Percentiles rank a stretch among this genome's conserved stretches.
Conservation (phyloP, 2,329 filamentous ascomycete genomes). For the Pyrenophora graminea region DNA sequence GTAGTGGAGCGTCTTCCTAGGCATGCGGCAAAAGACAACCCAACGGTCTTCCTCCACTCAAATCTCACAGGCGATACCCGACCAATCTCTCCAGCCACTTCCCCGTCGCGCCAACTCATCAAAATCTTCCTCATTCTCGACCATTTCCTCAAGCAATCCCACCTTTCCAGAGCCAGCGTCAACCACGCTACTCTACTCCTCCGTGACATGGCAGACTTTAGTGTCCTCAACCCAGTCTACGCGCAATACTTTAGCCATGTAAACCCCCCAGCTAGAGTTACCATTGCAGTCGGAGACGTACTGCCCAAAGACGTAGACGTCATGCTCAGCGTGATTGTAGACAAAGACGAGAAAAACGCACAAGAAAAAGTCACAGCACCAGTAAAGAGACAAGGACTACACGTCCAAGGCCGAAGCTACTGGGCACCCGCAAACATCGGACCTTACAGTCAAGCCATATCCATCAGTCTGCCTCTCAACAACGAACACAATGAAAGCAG, state of each 20-base stretch:
- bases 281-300: constrained; percentile 72
- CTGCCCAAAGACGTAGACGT: constrained; percentile 66
- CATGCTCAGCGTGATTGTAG: constrained; percentile 60
- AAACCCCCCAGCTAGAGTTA: constrained; percentile 84
- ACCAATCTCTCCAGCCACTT: background rate
- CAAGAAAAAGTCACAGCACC: constrained; percentile 27
- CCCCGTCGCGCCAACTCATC: constrained; percentile 39
- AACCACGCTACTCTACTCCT: constrained; percentile 67
- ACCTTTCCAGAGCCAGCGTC: constrained; percentile 33
- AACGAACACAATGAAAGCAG: constrained; percentile 11
- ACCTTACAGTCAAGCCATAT: constrained; percentile 89
- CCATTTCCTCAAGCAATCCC: constrained; percentile 28
- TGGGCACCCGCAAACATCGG: constrained; percentile 99
- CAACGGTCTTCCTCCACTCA: constrained; percentile 55
- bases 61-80: constrained; percentile 28
- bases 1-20: constrained; percentile 17
- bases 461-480: constrained; percentile 50
- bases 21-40: constrained; percentile 29
- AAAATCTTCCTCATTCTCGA: constrained; percentile 47
- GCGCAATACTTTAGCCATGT: constrained; percentile 72
- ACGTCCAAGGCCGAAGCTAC: constrained; percentile 92
- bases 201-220: constrained; percentile 79
- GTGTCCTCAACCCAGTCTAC: constrained; percentile 74
- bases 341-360: constrained; percentile 15
- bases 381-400: constrained; percentile 60